Percentiles rank a stretch among this genome's conserved stretches.
Evolutionary conservation across 1,284 basidiomycete species (phyloP).

Genomic region (Earliella scabrosa): DNA sequence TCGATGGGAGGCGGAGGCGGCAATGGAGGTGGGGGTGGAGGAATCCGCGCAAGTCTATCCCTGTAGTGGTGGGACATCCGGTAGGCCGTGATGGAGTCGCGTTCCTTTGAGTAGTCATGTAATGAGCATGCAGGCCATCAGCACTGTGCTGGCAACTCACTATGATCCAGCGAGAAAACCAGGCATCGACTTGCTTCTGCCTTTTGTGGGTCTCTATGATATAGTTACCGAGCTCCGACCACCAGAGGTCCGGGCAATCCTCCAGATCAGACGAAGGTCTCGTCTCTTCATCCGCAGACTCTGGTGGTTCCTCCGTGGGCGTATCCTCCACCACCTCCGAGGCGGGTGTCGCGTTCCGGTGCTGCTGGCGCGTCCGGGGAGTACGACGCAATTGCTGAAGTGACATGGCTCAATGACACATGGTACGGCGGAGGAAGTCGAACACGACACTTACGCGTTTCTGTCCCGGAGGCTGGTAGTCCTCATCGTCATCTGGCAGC

Average conservation of each 20-base stretch:
- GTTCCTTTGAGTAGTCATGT: slow-evolving; percentile 52
- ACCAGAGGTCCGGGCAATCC: slow-evolving; percentile 78
- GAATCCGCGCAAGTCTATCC: slow-evolving; percentile 64
- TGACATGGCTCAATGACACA: slow-evolving; percentile 2
- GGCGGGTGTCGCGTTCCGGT: slow-evolving; percentile 40
- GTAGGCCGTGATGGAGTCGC: slow-evolving; percentile 63
- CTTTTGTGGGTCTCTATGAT: slow-evolving; percentile 72
- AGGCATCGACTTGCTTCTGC: slow-evolving; percentile 68
- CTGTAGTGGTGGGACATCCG: slow-evolving; percentile 69
- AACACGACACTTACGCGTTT: slow-evolving; percentile 53
- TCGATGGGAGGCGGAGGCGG: slow-evolving; percentile 36
- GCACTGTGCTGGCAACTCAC: slow-evolving; percentile 42
- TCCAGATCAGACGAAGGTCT: slow-evolving; percentile 74
- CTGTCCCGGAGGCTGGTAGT: slow-evolving; percentile 54
- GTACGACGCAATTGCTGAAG: slow-evolving; percentile 45
- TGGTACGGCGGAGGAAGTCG: neutral
- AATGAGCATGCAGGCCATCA: slow-evolving; percentile 14
- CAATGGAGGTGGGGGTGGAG: slow-evolving; percentile 55
- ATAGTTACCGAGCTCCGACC: slow-evolving; percentile 67
- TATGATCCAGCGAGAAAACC: slow-evolving; percentile 66
- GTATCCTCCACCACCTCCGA: slow-evolving; percentile 40
- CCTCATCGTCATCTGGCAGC: slow-evolving; percentile 52
- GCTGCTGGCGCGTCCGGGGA: slow-evolving; percentile 44
- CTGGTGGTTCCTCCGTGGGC: slow-evolving; percentile 35
- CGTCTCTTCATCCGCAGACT: slow-evolving; percentile 50